A percentile compares a stretch with the other conserved stretches of the same genome.
Conservation (phyloP, 495 filamentous ascomycete genomes). For the Neurospora sp. region DNA sequence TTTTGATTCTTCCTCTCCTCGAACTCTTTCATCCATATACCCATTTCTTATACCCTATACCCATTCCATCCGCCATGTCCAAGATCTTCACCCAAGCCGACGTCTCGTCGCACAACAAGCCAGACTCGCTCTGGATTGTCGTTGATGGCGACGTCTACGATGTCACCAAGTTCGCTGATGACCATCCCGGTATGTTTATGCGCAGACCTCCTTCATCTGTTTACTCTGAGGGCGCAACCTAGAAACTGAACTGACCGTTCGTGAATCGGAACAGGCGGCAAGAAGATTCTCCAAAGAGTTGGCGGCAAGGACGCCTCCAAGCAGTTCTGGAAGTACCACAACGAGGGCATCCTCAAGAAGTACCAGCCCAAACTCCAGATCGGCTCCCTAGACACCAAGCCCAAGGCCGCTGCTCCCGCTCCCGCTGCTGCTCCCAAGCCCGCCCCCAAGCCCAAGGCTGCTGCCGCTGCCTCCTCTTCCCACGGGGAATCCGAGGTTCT, state of each 20-base stretch:
- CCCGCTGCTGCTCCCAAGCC: slow-evolving; percentile 31
- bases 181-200: slow-evolving; percentile 64
- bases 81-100: slow-evolving; percentile 76
- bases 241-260: background rate
- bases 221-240: background rate
- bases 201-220: no score
- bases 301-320: slow-evolving; percentile 95
- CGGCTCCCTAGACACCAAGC: slow-evolving; percentile 84
- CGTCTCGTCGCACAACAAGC: slow-evolving; percentile 83
- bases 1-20: background rate
- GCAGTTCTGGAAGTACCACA: slow-evolving; percentile 99
- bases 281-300: slow-evolving; percentile 93
- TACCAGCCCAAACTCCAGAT: slow-evolving; percentile 81
- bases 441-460: slow-evolving; percentile 38
- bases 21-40: slow-evolving; percentile 1
- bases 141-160: slow-evolving; percentile 97
- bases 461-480: slow-evolving; percentile 40
- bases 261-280: slow-evolving; percentile 59
- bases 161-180: slow-evolving; percentile 85
- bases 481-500: slow-evolving; percentile 55
- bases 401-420: slow-evolving; percentile 44
- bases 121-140: slow-evolving; percentile 77
- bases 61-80: slow-evolving; percentile 53
- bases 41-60: background rate
- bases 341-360: slow-evolving; percentile 86